Conservation (phyloP, 495 filamentous ascomycete genomes). For the Pyronema omphalodes region DNA sequence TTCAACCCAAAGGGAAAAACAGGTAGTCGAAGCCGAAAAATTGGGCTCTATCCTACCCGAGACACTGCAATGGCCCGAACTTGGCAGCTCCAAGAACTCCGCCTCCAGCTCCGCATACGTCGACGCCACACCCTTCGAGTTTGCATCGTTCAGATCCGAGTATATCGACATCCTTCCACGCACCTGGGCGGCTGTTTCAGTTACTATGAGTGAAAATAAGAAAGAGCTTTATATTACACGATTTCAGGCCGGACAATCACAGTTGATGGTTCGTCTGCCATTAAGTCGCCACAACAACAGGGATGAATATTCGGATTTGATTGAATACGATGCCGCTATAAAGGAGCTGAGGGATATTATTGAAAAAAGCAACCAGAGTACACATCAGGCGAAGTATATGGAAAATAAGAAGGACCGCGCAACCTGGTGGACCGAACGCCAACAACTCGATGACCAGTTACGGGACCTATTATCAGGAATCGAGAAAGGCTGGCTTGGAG, state of each 20-base stretch:
- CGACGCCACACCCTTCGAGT: conserved; percentile 27
- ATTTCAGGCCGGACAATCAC: conserved; percentile 49
- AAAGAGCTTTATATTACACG: conserved; percentile 71
- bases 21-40: conserved; percentile 33
- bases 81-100: conserved; percentile 22
- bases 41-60: conserved; percentile 20
- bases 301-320: conserved; percentile 63
- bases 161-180: conserved; percentile 67
- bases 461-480: conserved; percentile 65
- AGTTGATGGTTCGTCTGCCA: conserved; percentile 72
- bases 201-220: conserved; percentile 58
- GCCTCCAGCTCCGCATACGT: conserved; percentile 1
- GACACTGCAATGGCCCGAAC: conserved; percentile 30
- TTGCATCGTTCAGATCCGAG: conserved; percentile 42
- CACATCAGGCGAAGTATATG: conserved; percentile 50
- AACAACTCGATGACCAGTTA: conserved; percentile 57
- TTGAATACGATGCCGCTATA: conserved; percentile 61
- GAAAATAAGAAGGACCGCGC: conserved; percentile 41
- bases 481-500: conserved; percentile 84
- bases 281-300: conserved; percentile 61
- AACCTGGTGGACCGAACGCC: conserved; percentile 76
- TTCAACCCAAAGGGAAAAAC: conserved; percentile 39
- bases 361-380: conserved; percentile 53
- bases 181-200: conserved; percentile 68
- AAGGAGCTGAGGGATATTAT: conserved; percentile 70